Conservation (phyloP, 768 basidiomycete genomes). For the Boletus huronensis region DNA sequence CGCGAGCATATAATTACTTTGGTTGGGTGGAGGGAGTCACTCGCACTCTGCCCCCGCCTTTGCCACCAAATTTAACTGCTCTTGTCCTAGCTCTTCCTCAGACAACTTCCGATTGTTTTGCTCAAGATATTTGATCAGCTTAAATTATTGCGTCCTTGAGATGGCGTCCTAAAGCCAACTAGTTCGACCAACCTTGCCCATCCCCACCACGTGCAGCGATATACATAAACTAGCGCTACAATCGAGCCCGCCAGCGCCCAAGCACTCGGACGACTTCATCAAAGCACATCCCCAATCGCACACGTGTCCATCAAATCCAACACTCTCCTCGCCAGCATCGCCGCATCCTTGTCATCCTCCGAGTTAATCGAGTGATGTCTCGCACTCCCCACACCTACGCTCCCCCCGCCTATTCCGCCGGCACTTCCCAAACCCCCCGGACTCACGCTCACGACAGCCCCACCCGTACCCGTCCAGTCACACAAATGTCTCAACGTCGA, state of each 20-base stretch:
- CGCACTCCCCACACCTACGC: not conserved
- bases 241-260: not conserved
- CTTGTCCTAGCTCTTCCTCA: too few relatives aligned
- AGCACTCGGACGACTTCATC: conserved; percentile 2
- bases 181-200: too few relatives aligned
- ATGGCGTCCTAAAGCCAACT: too few relatives aligned
- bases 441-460: conserved; percentile 21
- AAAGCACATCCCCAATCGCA: conserved; percentile 23
- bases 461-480: conserved; percentile 32
- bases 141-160: too few relatives aligned
- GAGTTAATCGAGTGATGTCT: conserved; percentile 39
- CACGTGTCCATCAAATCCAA: conserved; percentile 44
- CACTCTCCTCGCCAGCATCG: conserved; percentile 52
- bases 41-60: too few relatives aligned
- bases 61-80: too few relatives aligned
- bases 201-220: not conserved
- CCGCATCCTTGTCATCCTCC: conserved; percentile 61
- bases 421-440: conserved; percentile 25
- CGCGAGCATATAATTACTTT: too few relatives aligned
- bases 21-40: too few relatives aligned
- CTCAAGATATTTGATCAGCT: too few relatives aligned
- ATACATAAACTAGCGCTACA: not conserved
- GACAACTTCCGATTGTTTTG: too few relatives aligned
- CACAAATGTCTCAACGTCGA: conserved; percentile 41
- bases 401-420: conserved; percentile 4